Base-by-base conservation (phyloP, 805 yeast genomes). In the Pichia californica region DNA sequence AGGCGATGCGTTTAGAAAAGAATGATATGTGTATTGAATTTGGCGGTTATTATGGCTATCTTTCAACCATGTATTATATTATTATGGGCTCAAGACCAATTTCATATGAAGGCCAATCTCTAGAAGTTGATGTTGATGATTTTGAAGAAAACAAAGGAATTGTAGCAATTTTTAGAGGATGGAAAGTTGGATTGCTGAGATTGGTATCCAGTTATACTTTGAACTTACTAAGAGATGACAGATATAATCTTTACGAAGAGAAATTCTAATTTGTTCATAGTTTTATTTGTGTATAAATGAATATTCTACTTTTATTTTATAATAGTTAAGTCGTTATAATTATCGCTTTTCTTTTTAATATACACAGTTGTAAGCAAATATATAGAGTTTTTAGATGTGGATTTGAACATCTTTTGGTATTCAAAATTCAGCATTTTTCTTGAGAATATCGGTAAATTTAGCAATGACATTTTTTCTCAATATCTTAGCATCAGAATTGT, bases 141-240 rank as follows among this genome's bases (percentile, higher is more conserved):
- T 31, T 19, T 18, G 64, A 74, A 31, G 61, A 69, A 8, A 67
- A 71, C 29, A 62, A 69, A 38, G 74, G 80, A 1, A 50, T 71
- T 51, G 73, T 73, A 33, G 74, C 70, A 1, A 60, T 82, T 21
- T 89, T 86, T 71, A 75, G 91, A 52, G 99, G 98, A 30, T 91
- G 98, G 98, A 76, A 87, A 59, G 80, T 88, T 33, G 94, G 95
- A 25, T 69, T 85, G 10, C 61, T 88, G 45, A 87, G 91, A 48
- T 75, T 86, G 3, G 61, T 85, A 38, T 93, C 95, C 10, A 81
- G 82, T 40, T 91, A 94, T 83, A 89, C 95, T 2, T 71, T 84
- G 51, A 72, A 76, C 41, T 64, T 83, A 41, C 56, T 83, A 50
- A 73, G 76, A 45, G 76, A 77, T 18, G 75, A 69, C 34, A 66